A percentile compares a stretch with the other conserved stretches of the same genome.
These are phyloP conservation scores for Hypholoma fasciculare DNA, from an alignment of 768 basidiomycete species.

Conservation along the genomic window DNA sequence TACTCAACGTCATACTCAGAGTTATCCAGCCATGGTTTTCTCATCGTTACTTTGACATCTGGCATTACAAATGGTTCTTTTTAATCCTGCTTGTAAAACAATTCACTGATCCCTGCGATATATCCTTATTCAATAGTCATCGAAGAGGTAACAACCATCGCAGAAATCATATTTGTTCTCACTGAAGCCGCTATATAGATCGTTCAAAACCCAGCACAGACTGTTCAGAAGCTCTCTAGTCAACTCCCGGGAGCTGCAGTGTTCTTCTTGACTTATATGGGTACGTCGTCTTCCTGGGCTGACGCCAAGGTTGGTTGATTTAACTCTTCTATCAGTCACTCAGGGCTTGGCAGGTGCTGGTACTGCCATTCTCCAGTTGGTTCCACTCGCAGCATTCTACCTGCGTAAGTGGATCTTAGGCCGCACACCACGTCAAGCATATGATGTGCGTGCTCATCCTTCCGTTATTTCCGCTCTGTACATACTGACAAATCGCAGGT, in stretches of 20 bases:
- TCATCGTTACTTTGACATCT: slow-evolving; percentile 66
- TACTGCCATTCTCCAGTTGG: slow-evolving; percentile 52
- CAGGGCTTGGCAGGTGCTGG: slow-evolving; percentile 56
- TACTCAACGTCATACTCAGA: not conserved
- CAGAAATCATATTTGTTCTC: not conserved
- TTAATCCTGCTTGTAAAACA: slow-evolving; percentile 6
- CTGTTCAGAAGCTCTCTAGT: slow-evolving; percentile 42
- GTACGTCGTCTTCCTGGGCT: slow-evolving; percentile 21
- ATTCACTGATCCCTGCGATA: not conserved
- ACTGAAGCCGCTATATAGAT: slow-evolving; percentile 26
- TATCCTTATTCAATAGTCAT: slow-evolving; percentile 22
- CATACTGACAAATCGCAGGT: slow-evolving; percentile 27
- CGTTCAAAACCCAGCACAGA: slow-evolving; percentile 40
- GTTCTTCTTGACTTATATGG: slow-evolving; percentile 65
- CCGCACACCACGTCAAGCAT: slow-evolving; percentile 67
- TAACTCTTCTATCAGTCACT: slow-evolving; percentile 31
- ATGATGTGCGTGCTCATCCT: slow-evolving; percentile 19
- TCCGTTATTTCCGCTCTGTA: not conserved
- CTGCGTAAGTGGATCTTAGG: slow-evolving; percentile 66
- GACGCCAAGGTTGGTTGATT: not conserved
- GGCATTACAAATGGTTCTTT: slow-evolving; percentile 44
- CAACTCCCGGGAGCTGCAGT: slow-evolving; percentile 57
- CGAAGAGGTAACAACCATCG: slow-evolving; percentile 20
- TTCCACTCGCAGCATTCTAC: slow-evolving; percentile 55
- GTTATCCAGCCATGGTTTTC: slow-evolving; percentile 58